Percentiles rank a stretch among this genome's conserved stretches.
phyloP scores from a whole-genome alignment of 2,329 filamentous ascomycete genomes.

The Colletotrichum truncatum region DNA sequence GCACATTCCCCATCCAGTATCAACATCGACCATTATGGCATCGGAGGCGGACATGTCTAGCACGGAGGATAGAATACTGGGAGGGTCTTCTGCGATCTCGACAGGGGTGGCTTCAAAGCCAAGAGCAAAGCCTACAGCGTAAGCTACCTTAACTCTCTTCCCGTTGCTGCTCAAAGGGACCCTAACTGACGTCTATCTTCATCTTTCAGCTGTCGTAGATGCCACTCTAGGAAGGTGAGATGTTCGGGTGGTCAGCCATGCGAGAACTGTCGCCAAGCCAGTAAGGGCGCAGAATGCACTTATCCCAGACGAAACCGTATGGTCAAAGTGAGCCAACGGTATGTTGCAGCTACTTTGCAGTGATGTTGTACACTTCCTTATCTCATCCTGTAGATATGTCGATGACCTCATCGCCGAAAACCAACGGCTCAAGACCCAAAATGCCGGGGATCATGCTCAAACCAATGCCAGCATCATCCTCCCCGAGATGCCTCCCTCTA shows the following conservation, averaged over 20 bases:
- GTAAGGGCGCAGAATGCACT: constrained; percentile 40
- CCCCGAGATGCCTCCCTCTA: neutral
- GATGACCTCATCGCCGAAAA: constrained; percentile 46
- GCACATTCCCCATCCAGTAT: neutral
- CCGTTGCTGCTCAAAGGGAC: too few species aligned
- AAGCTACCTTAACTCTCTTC: neutral
- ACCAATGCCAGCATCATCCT: neutral
- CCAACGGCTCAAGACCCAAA: constrained; percentile 36
- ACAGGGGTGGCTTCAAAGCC: neutral
- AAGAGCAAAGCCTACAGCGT: constrained; percentile 31
- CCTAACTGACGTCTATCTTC: constrained; percentile 17
- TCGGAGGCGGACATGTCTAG: constrained; percentile 22
- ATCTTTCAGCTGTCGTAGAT: constrained; percentile 40
- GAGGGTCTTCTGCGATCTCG: neutral
- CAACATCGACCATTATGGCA: neutral
- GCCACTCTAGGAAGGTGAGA: constrained; percentile 44
- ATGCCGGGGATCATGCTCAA: constrained; percentile 2
- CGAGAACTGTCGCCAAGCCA: constrained; percentile 41
- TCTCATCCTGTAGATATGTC: constrained; percentile 39
- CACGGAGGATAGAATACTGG: neutral
- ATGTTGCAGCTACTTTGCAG: constrained; percentile 9
- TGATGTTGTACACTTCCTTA: constrained; percentile 36
- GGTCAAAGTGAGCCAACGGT: constrained; percentile 44
- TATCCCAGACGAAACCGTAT: constrained; percentile 44
- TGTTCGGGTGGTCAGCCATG: constrained; percentile 45